Conservation (phyloP, 2,329 filamentous ascomycete genomes). For the Clarireedia homoeocarpa region DNA sequence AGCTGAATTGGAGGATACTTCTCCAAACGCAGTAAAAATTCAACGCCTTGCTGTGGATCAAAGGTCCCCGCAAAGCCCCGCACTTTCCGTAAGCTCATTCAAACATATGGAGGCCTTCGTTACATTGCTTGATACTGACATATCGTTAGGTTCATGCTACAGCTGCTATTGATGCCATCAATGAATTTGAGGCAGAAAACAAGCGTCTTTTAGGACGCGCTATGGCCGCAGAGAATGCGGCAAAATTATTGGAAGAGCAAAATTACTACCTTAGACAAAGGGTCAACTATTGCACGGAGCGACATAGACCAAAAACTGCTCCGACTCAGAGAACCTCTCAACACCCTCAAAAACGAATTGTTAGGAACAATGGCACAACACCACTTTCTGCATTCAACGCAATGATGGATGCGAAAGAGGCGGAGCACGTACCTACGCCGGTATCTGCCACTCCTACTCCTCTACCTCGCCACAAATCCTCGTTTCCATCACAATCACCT, state of each 20-base stretch:
- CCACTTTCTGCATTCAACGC: conserved; percentile 20
- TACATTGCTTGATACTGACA: not conserved
- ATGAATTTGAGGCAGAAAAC: conserved; percentile 8
- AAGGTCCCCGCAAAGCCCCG: not conserved
- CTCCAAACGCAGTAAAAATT: conserved; percentile 7
- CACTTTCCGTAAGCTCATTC: not conserved
- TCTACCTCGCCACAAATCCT: not conserved
- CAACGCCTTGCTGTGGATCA: not conserved
- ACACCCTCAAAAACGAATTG: not conserved
- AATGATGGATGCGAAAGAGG: conserved; percentile 7
- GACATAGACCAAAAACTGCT: conserved; percentile 17
- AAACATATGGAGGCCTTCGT: not conserved
- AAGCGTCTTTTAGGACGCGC: conserved; percentile 8
- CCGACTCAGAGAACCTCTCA: conserved; percentile 5
- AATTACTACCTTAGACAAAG: conserved; percentile 19
- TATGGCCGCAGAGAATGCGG: conserved; percentile 21
- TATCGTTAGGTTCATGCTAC: not conserved
- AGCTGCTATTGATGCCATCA: conserved; percentile 7
- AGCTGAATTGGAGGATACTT: conserved; percentile 25
- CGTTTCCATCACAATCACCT: not conserved
- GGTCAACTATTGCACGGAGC: conserved; percentile 16
- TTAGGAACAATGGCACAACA: not conserved
- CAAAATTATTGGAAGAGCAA: conserved; percentile 18
- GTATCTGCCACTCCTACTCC: not conserved
- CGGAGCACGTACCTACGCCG: not conserved